A percentile compares a stretch with the other conserved stretches of the same genome.
Conservation (phyloP, 2,329 filamentous ascomycete genomes). For the Berkeleyomyces basicola region DNA sequence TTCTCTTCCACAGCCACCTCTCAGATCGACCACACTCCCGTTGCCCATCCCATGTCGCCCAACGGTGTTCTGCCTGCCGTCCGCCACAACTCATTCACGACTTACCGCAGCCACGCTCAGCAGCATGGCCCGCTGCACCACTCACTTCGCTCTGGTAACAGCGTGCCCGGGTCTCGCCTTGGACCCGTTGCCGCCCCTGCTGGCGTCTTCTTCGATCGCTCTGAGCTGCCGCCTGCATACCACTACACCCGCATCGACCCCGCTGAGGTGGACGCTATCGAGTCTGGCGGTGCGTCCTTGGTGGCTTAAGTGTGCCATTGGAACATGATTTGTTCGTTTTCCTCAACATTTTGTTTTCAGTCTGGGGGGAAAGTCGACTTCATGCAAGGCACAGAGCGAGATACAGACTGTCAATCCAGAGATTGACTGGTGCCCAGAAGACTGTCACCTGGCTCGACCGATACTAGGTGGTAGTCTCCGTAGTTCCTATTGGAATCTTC, state of each 20-base stretch:
- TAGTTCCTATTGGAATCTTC: too few species aligned
- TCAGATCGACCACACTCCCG: constrained; percentile 53
- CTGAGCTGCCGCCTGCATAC: constrained; percentile 75
- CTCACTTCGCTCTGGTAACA: constrained; percentile 38
- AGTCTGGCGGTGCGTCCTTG: constrained; percentile 68
- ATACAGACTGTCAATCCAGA: not conserved
- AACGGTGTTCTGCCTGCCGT: constrained; percentile 42
- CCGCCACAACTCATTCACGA: constrained; percentile 48
- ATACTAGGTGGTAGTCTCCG: too few species aligned
- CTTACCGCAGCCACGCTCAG: constrained; percentile 61
- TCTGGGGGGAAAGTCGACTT: not conserved
- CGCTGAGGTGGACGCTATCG: constrained; percentile 87
- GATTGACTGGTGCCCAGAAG: not conserved
- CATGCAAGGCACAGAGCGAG: too few species aligned
- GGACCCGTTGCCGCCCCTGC: constrained; percentile 53
- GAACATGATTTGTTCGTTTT: not conserved
- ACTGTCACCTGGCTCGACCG: not conserved
- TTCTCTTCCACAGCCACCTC: constrained; percentile 33
- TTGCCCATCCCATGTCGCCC: constrained; percentile 57
- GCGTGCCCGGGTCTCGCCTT: constrained; percentile 48
- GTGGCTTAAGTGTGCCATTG: constrained; percentile 8
- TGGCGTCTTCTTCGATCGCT: constrained; percentile 76
- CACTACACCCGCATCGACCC: constrained; percentile 54
- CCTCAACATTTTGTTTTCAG: not conserved
- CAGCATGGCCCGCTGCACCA: constrained; percentile 60